These are phyloP conservation scores for Dioscorea zingiberensis DNA, from an alignment of 106 monocot genomes.

Conservation along the genomic window DNA sequence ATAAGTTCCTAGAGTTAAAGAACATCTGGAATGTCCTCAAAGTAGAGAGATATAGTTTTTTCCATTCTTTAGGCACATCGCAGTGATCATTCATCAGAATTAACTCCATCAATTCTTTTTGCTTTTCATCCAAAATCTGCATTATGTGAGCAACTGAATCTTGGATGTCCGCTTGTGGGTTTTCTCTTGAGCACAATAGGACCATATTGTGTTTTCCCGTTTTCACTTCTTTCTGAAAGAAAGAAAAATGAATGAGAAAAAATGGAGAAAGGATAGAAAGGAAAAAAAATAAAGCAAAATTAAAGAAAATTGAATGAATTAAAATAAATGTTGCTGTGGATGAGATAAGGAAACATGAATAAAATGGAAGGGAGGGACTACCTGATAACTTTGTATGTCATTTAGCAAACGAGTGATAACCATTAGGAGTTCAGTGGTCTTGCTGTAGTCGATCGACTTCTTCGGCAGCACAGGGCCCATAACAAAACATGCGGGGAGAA, in stretches of 20 bases:
- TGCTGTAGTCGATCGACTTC: neutral
- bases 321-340: too few species aligned
- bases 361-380: too few species aligned
- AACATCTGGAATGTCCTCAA: slow-evolving; percentile 9
- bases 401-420: slow-evolving; percentile 2
- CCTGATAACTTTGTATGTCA: slow-evolving; percentile 12
- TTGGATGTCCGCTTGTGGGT: neutral
- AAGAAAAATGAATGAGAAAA: too few species aligned
- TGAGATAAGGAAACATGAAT: too few species aligned
- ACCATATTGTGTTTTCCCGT: slow-evolving; percentile 11
- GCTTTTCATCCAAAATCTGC: neutral
- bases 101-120: slow-evolving; percentile 4
- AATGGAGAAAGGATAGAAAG: too few species aligned
- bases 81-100: neutral
- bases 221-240: slow-evolving; percentile 7
- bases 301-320: too few species aligned
- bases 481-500: slow-evolving; percentile 1
- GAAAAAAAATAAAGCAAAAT: too few species aligned
- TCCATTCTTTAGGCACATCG: slow-evolving; percentile 5
- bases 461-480: too few species aligned
- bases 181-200: slow-evolving; percentile 6
- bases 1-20: neutral
- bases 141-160: slow-evolving; percentile 5
- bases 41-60: neutral
- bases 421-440: neutral